These are phyloP conservation scores for Kodamaea anthophila DNA, from an alignment of 1,139 yeast genomes.

Conservation along the genomic window DNA sequence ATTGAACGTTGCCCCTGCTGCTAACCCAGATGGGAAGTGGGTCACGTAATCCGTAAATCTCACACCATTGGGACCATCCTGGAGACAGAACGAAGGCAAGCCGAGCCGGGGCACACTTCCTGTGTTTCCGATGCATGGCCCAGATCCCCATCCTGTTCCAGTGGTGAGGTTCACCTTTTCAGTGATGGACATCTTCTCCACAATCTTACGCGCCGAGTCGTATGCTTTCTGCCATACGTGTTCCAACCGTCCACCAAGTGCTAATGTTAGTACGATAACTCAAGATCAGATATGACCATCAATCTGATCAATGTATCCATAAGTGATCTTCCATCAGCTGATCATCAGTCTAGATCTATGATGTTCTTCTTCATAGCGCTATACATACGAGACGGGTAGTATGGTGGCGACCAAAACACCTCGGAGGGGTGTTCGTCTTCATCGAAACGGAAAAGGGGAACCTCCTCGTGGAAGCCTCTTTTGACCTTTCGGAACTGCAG, in stretches of 20 bases:
- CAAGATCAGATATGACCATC: too few species aligned
- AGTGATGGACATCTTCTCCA: slow-evolving; percentile 47
- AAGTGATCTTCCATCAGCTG: too few species aligned
- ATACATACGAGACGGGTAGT: slow-evolving; percentile 35
- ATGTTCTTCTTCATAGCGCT: neutral
- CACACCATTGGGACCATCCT: slow-evolving; percentile 63
- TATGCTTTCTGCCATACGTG: slow-evolving; percentile 53
- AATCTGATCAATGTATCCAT: too few species aligned
- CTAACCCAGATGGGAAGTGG: slow-evolving; percentile 54
- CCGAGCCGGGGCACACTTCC: slow-evolving; percentile 54
- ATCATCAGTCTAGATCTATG: too few species aligned
- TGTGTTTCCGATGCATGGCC: slow-evolving; percentile 61
- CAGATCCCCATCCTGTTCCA: slow-evolving; percentile 62
- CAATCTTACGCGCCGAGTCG: slow-evolving; percentile 47
- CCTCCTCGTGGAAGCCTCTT: slow-evolving; percentile 32
- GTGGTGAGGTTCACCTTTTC: slow-evolving; percentile 62
- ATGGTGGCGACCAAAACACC: slow-evolving; percentile 24
- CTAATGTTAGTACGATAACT: slow-evolving; percentile 18
- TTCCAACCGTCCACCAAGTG: slow-evolving; percentile 38
- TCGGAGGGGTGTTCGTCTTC: slow-evolving; percentile 23
- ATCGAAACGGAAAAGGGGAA: slow-evolving; percentile 21
- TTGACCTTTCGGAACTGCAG: slow-evolving; percentile 10
- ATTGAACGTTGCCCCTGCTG: slow-evolving; percentile 56
- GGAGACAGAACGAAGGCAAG: slow-evolving; percentile 53
- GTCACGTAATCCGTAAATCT: slow-evolving; percentile 53